Base-by-base conservation (phyloP, 1,284 basidiomycete species). In the Naganishia sp. region DNA sequence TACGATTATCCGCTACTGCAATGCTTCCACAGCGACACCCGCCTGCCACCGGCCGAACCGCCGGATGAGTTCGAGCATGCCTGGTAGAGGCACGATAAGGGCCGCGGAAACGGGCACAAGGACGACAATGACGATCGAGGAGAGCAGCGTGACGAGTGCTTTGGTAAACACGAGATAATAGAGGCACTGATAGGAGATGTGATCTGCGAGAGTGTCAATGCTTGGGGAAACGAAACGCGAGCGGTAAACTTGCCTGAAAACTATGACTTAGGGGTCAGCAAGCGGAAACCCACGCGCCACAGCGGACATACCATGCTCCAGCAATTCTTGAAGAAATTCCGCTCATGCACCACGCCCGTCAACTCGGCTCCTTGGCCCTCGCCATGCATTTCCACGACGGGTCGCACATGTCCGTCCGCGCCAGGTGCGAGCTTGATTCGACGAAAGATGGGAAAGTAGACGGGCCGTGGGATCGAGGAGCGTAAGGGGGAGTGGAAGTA, bases 121-220 rank as follows among this genome's bases (percentile, higher is more conserved):
- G 9, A 70, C 73, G 18, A 76, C 46, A 32, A 78, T 69, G 35
- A 72, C 68, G 55, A 80, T 73, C 1, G 74, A 75, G 5, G 74
- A 74, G 54, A 77, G 72, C 5, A 80, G 73, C 5, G 74, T 74
- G 58, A 77, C 71, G 45, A 78, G 57, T 1, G 78, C 76, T 70
- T 80, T 80, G 67, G 77, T 74, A 60, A 80, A 73, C 1, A 80
- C 68, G 55, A 80, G 76, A 63, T 80, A 79, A 15, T 73, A 74
- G 11, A 80, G 70, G 11, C 77, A 74, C 3, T 76, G 74, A 68
- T 80, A 80, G 2, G 77, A 79, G 55, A 76, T 75, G 60, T 77
- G 73, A 69, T 79, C 77, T 32, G 70, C 15, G 3, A 32, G 28
- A 35, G 18, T 23, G 28, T 43, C 13, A 57, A 32, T 50, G 10